Conservation (phyloP, 306 rosid genomes). For the Comarum palustre region DNA sequence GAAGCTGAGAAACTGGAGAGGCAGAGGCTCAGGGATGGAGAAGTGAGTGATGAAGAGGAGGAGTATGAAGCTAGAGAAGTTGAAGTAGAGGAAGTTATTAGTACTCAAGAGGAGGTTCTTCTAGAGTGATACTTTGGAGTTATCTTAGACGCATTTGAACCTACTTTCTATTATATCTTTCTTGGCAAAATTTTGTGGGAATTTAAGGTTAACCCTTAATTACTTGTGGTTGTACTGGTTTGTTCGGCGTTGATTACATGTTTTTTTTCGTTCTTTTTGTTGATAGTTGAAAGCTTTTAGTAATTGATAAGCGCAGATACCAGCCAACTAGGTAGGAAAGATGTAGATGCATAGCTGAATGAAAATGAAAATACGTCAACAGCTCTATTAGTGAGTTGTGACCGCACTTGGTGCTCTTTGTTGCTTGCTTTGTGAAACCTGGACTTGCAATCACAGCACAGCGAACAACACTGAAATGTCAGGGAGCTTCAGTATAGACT, state of each 20-base stretch:
- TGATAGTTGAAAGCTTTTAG: background rate
- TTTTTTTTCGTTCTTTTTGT: background rate
- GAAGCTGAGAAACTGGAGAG: slow-evolving; percentile 48
- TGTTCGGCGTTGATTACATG: background rate
- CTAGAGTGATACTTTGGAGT: slow-evolving; percentile 29
- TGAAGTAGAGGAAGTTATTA: slow-evolving; percentile 67
- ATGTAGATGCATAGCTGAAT: background rate
- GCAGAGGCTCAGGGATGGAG: slow-evolving; percentile 72
- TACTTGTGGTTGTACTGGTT: background rate
- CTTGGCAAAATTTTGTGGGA: background rate
- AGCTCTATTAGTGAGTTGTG: background rate
- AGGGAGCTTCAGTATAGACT: too few relatives aligned
- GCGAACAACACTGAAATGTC: slow-evolving; percentile 84
- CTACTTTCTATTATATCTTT: too few relatives aligned
- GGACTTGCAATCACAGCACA: slow-evolving; percentile 99
- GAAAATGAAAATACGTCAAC: background rate
- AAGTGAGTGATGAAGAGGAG: slow-evolving; percentile 89
- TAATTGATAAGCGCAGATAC: background rate
- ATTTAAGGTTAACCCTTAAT: background rate
- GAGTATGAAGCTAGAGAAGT: slow-evolving; percentile 90
- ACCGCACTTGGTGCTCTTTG: background rate
- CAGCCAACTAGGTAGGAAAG: background rate
- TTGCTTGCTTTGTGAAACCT: slow-evolving; percentile 94
- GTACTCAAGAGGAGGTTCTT: slow-evolving; percentile 52
- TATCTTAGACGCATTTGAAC: background rate